Percentiles rank a stretch among this genome's conserved stretches.
Evolutionary conservation across 1,139 yeast species (phyloP).

Genomic region (Kodamaea plutei): DNA sequence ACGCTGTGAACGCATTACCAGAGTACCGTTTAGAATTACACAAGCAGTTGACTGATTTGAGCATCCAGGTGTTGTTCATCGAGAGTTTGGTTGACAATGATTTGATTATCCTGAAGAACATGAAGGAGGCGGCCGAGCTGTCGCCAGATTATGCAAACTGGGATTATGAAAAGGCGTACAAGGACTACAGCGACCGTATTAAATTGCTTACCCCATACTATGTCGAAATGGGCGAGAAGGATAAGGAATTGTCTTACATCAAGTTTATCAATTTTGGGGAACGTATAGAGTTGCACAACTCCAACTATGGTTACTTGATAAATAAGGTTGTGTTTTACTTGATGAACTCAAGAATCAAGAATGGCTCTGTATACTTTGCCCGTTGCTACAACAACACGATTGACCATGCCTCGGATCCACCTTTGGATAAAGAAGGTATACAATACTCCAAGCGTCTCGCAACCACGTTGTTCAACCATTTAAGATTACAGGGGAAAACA

Average conservation of each 20-base stretch:
- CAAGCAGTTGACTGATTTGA: conserved; percentile 48
- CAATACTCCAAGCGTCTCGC: conserved; percentile 47
- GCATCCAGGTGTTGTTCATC: conserved; percentile 77
- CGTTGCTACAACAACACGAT: conserved; percentile 65
- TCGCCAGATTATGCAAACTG: conserved; percentile 86
- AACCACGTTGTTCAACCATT: conserved; percentile 32
- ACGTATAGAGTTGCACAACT: conserved; percentile 70
- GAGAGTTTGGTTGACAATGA: conserved; percentile 83
- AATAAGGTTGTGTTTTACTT: conserved; percentile 86
- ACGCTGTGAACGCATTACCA: conserved; percentile 85
- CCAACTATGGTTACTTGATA: conserved; percentile 81
- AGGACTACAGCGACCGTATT: conserved; percentile 55
- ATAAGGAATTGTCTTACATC: conserved; percentile 62
- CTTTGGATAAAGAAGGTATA: conserved; percentile 56
- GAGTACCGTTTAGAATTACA: conserved; percentile 60
- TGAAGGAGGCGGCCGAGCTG: conserved; percentile 73
- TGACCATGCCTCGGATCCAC: conserved; percentile 59
- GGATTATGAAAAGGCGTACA: conserved; percentile 59
- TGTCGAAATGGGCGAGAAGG: conserved; percentile 46
- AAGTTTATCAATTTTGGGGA: conserved; percentile 92
- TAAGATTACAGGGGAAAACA: conserved; percentile 29
- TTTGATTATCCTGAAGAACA: conserved; percentile 65
- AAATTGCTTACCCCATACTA: conserved; percentile 48
- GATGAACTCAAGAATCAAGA: conserved; percentile 80
- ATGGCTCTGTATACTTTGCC: conserved; percentile 85